A percentile compares a stretch with the other conserved stretches of the same genome.
These are phyloP conservation scores for Phytophthora cactorum DNA, from an alignment of 352 stramenopile genomes.

Conservation along the genomic window DNA sequence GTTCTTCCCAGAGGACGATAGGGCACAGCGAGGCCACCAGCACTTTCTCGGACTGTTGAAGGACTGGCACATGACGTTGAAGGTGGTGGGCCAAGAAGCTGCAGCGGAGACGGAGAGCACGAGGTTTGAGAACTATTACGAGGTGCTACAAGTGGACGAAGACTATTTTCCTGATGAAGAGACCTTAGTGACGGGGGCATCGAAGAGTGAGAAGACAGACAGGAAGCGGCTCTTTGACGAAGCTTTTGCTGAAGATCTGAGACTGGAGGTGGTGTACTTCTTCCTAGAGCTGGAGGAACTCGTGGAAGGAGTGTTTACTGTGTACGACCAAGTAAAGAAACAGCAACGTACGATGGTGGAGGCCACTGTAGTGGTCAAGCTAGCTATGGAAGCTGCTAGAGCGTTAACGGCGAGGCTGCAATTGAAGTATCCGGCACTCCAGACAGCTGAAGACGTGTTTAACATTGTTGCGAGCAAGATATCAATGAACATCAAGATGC, in stretches of 20 bases:
- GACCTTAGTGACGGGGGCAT: neutral
- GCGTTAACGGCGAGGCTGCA: constrained; percentile 33
- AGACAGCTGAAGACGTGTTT: constrained; percentile 27
- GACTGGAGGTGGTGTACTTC: constrained; percentile 26
- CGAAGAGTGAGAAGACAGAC: constrained; percentile 4
- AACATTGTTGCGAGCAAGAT: constrained; percentile 10
- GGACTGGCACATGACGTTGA: constrained; percentile 15
- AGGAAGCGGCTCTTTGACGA: constrained; percentile 16
- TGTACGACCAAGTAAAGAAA: constrained; percentile 41
- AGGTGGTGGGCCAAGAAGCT: neutral
- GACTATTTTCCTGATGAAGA: constrained; percentile 27
- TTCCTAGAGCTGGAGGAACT: constrained; percentile 42
- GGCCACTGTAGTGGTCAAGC: constrained; percentile 37
- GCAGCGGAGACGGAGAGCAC: constrained; percentile 1
- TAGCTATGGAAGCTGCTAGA: constrained; percentile 29
- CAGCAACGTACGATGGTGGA: constrained; percentile 45
- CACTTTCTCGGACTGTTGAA: constrained; percentile 23
- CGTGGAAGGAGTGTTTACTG: constrained; percentile 27
- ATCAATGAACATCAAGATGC: neutral
- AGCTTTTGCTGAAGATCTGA: constrained; percentile 21
- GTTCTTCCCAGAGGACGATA: constrained; percentile 22
- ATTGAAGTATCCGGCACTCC: constrained; percentile 29
- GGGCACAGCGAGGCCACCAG: constrained; percentile 6
- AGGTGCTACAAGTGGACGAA: constrained; percentile 30
- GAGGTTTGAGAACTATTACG: constrained; percentile 35